Evolutionary conservation across 352 stramenopile species (phyloP).

Genomic region (Halophytophthora batemanensis): DNA sequence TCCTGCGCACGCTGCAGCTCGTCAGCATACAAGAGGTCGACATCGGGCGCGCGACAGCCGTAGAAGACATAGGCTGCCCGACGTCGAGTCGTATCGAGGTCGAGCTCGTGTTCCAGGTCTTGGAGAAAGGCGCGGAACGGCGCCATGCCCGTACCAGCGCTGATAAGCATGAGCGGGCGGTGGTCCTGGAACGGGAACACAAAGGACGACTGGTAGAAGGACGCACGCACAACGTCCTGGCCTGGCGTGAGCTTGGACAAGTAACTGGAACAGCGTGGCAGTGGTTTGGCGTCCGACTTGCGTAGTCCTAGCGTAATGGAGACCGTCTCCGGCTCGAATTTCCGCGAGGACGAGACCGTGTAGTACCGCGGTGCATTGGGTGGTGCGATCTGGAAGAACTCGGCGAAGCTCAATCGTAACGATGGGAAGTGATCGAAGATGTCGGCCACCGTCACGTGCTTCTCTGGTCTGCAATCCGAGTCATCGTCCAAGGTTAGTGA

Average conservation of each 20-base stretch:
- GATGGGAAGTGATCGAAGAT: constrained; percentile 71
- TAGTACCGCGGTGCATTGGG: constrained; percentile 73
- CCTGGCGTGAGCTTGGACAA: constrained; percentile 44
- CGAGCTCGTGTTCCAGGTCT: constrained; percentile 60
- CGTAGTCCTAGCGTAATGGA: constrained; percentile 75
- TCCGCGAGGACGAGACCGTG: constrained; percentile 77
- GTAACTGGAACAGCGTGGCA: constrained; percentile 77
- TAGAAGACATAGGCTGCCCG: constrained; percentile 74
- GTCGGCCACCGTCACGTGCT: constrained; percentile 54
- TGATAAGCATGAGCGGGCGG: constrained; percentile 72
- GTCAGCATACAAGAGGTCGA: constrained; percentile 72
- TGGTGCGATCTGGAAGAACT: constrained; percentile 69
- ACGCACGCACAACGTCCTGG: constrained; percentile 45
- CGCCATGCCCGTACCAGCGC: constrained; percentile 75
- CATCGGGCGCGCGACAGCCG: constrained; percentile 51
- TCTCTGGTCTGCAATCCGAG: constrained; percentile 15
- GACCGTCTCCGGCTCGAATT: constrained; percentile 46
- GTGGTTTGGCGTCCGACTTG: constrained; percentile 42
- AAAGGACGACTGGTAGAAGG: constrained; percentile 75
- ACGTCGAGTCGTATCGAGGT: constrained; percentile 13
- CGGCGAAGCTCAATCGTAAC: constrained; percentile 51
- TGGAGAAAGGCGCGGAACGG: constrained; percentile 82
- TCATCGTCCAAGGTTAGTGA: too few species aligned
- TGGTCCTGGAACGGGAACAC: constrained; percentile 62
- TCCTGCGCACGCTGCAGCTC: constrained; percentile 46